phyloP scores from a whole-genome alignment of 768 basidiomycete genomes.

The Sutorius australiensis region DNA sequence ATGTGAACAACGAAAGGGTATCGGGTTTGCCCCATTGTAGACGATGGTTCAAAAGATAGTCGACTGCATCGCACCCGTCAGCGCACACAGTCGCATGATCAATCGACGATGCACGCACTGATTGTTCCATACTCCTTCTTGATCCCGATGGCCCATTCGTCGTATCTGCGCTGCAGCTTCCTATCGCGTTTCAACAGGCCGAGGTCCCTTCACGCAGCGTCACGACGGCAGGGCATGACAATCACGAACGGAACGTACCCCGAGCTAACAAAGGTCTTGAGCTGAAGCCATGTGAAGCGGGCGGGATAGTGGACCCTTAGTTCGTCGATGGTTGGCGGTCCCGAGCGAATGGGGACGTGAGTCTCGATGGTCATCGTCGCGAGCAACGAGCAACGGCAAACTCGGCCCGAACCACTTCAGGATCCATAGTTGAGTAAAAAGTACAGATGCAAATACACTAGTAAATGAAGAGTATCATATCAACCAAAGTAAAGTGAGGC shows the following conservation, averaged over 20 bases:
- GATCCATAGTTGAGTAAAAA: not conserved
- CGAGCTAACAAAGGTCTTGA: constrained; percentile 75
- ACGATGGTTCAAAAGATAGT: constrained; percentile 65
- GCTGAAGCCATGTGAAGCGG: constrained; percentile 70
- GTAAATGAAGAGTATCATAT: constrained; percentile 3
- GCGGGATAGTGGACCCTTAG: constrained; percentile 65
- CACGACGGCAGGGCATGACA: not conserved
- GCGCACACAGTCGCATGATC: not conserved
- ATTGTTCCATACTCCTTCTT: constrained; percentile 60
- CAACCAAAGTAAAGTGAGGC: not conserved
- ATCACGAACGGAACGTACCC: constrained; percentile 43
- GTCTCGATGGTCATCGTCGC: constrained; percentile 19
- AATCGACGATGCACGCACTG: constrained; percentile 41
- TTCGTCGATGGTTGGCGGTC: constrained; percentile 67
- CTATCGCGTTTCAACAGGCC: constrained; percentile 75
- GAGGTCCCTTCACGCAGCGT: constrained; percentile 54
- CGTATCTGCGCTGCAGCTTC: constrained; percentile 64
- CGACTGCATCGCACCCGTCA: constrained; percentile 39
- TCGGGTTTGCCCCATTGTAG: constrained; percentile 77
- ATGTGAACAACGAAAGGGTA: constrained; percentile 55
- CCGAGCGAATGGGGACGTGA: constrained; percentile 44
- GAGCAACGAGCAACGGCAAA: not conserved
- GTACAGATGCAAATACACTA: constrained; percentile 16
- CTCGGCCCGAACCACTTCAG: not conserved
- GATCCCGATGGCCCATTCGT: constrained; percentile 53